Evolutionary conservation across 2,329 filamentous ascomycete species (phyloP).

Genomic region (Pseudogymnoascus sp.): DNA sequence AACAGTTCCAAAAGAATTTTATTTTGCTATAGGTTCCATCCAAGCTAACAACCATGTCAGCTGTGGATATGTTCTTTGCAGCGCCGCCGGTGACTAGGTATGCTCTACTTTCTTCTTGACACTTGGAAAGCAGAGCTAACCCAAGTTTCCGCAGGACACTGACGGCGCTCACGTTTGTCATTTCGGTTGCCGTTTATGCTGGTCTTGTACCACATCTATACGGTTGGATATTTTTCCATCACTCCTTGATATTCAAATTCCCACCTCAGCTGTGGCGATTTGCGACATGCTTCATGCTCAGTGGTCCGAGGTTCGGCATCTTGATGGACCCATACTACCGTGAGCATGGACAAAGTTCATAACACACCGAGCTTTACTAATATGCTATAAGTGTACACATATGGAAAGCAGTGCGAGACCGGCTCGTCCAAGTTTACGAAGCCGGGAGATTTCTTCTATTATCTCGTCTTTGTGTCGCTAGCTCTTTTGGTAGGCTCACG

Average conservation of each 20-base stretch:
- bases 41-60: slow-evolving; percentile 24
- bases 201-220: slow-evolving; percentile 38
- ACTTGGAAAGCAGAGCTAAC: slow-evolving; percentile 39
- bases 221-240: slow-evolving; percentile 44
- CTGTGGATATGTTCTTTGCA: slow-evolving; percentile 53
- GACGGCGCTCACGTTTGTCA: slow-evolving; percentile 50
- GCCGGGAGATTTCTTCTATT: slow-evolving; percentile 61
- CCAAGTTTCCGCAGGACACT: slow-evolving; percentile 47
- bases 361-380: slow-evolving; percentile 27
- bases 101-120: slow-evolving; percentile 24
- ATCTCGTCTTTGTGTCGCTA: slow-evolving; percentile 54
- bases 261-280: slow-evolving; percentile 36
- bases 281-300: slow-evolving; percentile 31
- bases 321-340: slow-evolving; percentile 64
- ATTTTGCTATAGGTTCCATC: slow-evolving; percentile 1
- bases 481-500: slow-evolving; percentile 54
- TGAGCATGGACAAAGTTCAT: slow-evolving; percentile 32
- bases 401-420: slow-evolving; percentile 56
- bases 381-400: slow-evolving; percentile 50
- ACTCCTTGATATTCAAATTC: slow-evolving; percentile 42
- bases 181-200: slow-evolving; percentile 53
- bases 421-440: slow-evolving; percentile 53
- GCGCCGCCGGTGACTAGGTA: slow-evolving; percentile 62
- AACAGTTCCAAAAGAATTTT: slow-evolving; percentile 4
- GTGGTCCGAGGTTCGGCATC: slow-evolving; percentile 35